phyloP scores from a whole-genome alignment of 306 rosid species.

The Hippophae rhamnoides region DNA sequence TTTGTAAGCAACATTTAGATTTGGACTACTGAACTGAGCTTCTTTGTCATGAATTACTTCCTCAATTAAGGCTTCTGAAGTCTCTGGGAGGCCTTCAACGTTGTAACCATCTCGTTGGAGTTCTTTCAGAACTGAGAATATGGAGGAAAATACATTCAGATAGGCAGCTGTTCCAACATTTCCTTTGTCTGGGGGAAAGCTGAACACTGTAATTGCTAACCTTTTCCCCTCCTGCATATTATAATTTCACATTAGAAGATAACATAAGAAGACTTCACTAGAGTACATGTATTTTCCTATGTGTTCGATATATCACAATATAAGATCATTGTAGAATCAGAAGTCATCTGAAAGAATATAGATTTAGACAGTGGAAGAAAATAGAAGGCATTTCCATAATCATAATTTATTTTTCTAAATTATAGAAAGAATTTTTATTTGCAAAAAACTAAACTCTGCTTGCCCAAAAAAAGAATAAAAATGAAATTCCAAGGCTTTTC shows the following conservation, averaged over 20 bases:
- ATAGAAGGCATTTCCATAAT: slow-evolving; percentile 2
- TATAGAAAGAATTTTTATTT: background rate
- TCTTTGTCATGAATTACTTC: slow-evolving; percentile 90
- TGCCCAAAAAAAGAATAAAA: too few relatives aligned
- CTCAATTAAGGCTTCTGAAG: slow-evolving; percentile 88
- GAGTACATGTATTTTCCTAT: background rate
- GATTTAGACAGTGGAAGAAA: background rate
- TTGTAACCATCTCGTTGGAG: slow-evolving; percentile 77
- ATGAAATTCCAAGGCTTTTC: too few relatives aligned
- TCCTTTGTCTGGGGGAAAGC: slow-evolving; percentile 99
- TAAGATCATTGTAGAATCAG: slow-evolving; percentile 1
- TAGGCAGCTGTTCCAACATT: slow-evolving; percentile 98
- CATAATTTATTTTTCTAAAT: background rate
- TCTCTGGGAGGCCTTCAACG: slow-evolving; percentile 84
- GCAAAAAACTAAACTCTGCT: background rate
- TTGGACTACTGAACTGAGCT: slow-evolving; percentile 97
- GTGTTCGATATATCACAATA: background rate
- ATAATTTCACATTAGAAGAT: slow-evolving; percentile 4
- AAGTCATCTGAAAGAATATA: background rate
- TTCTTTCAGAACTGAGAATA: slow-evolving; percentile 77
- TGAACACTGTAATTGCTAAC: slow-evolving; percentile 89
- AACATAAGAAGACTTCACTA: slow-evolving; percentile 12
- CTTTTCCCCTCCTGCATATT: slow-evolving; percentile 65
- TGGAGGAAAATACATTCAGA: slow-evolving; percentile 88
- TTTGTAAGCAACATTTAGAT: slow-evolving; percentile 82